phyloP scores from a whole-genome alignment of 83 land plant genomes.

The Thuja plicata region DNA sequence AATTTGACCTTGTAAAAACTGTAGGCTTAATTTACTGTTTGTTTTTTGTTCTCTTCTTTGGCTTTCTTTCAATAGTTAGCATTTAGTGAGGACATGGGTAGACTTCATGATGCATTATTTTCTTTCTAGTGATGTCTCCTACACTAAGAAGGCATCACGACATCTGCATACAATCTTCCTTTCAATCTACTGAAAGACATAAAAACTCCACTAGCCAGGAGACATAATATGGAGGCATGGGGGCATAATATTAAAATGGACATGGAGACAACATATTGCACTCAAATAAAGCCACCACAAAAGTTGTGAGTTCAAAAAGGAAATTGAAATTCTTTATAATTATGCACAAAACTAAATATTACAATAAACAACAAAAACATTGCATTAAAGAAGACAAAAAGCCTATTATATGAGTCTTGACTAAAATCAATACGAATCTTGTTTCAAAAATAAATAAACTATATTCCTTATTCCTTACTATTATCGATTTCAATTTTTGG shows the following conservation, averaged over 20 bases:
- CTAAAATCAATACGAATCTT: background rate
- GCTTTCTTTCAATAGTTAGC: background rate
- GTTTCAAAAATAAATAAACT: too few relatives aligned
- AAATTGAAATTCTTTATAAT: too few relatives aligned
- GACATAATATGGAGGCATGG: background rate
- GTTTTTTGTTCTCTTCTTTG: background rate
- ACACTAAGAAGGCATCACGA: background rate
- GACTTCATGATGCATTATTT: background rate
- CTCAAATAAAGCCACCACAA: background rate
- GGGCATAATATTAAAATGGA: background rate
- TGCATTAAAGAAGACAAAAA: background rate
- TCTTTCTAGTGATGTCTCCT: background rate
- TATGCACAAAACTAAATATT: background rate
- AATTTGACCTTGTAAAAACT: background rate
- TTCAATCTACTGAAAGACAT: too few relatives aligned
- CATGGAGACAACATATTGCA: background rate
- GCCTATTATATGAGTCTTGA: background rate
- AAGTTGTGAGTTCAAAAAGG: background rate
- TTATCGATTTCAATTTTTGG: conserved; percentile 78
- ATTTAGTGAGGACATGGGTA: background rate
- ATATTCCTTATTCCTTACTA: too few relatives aligned
- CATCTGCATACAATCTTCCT: background rate
- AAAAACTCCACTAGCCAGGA: background rate
- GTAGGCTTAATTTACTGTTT: background rate
- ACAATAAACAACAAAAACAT: background rate